These are phyloP conservation scores for Curvularia eragrostidis DNA, from an alignment of 2,329 filamentous ascomycete genomes.

Conservation along the genomic window DNA sequence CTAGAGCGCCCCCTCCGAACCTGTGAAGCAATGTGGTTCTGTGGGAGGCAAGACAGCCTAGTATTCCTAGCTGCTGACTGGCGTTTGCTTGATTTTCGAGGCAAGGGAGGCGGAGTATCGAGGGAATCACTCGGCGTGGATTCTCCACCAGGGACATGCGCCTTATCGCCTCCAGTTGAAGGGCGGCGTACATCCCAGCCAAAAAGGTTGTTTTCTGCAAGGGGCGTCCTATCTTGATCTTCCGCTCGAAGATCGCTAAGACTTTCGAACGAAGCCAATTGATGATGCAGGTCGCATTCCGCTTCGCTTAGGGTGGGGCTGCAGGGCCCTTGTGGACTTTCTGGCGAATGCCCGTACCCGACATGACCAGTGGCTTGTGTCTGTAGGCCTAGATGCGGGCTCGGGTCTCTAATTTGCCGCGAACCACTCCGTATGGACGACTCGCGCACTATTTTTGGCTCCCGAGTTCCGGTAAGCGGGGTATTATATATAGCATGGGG, in stretches of 20 bases:
- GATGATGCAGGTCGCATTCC: slow-evolving; percentile 48
- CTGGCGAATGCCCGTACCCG: slow-evolving; percentile 25
- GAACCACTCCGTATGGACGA: slow-evolving; percentile 28
- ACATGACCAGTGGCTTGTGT: slow-evolving; percentile 33
- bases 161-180: slow-evolving; percentile 11
- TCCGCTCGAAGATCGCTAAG: slow-evolving; percentile 50
- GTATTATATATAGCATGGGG: slow-evolving; percentile 17
- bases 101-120: slow-evolving; percentile 43
- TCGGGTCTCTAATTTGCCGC: slow-evolving; percentile 23
- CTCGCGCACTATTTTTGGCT: slow-evolving; percentile 29
- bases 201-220: slow-evolving; percentile 34
- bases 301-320: slow-evolving; percentile 59
- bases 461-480: slow-evolving; percentile 19
- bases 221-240: slow-evolving; percentile 34
- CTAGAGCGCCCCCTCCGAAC: slow-evolving; percentile 28
- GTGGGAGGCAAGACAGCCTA: slow-evolving; percentile 37
- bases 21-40: slow-evolving; percentile 43
- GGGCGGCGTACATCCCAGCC: slow-evolving; percentile 25
- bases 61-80: slow-evolving; percentile 32
- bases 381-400: slow-evolving; percentile 31
- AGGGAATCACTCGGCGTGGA: slow-evolving; percentile 15
- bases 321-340: slow-evolving; percentile 9
- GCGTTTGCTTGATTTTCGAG: slow-evolving; percentile 53
- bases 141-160: slow-evolving; percentile 18
- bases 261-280: slow-evolving; percentile 41